Base-by-base conservation (phyloP, 2,329 filamentous ascomycete species). In the Cytospora mali region DNA sequence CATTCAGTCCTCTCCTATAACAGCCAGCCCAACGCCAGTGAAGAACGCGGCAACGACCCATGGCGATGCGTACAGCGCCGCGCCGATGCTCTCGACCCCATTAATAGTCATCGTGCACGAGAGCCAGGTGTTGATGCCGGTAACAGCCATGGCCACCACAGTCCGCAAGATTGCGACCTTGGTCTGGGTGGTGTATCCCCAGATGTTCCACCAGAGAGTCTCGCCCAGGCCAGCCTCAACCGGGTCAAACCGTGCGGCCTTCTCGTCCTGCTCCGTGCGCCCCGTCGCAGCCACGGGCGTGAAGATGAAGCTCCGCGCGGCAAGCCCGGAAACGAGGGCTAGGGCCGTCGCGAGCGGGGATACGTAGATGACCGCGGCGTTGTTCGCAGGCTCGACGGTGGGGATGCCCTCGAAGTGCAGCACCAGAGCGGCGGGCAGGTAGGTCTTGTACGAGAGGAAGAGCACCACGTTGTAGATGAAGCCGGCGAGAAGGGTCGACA, bases 301-400 rank as follows among this genome's bases (percentile, higher is more conserved):
- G 74, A 97, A 96, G 68, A 97, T 85, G 73, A 96, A 94, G 52
- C 84, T 83, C 65, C 87, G 87, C 5, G 89, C 87, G 0, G 91
- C 90, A 65, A 86, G 79, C 3, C 93, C 93, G 21, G 91, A 80
- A 2, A 80, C 69, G 4, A 84, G 66, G 7, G 81, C 80, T 50
- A 82, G 61, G 4, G 67, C 33, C 49, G 67, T 66, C 4, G 69
- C 81, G 1, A 88, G 87, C 4, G 92, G 75, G 54, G 91, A 80
- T 10, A 83, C 80, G 48, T 83, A 74, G 42, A 86, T 84, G 1
- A 84, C 25, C 46, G 56, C 84, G 13, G 88, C 84, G 25, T 83
- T 78, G 72, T 94, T 87, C 3, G 88, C 90, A 14, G 84, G 81
- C 66, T 85, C 83, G 55, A 97, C 80, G 31, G 87, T 89, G 7